Base-by-base conservation (phyloP, 345 rosid species). In the Citrus medica region DNA sequence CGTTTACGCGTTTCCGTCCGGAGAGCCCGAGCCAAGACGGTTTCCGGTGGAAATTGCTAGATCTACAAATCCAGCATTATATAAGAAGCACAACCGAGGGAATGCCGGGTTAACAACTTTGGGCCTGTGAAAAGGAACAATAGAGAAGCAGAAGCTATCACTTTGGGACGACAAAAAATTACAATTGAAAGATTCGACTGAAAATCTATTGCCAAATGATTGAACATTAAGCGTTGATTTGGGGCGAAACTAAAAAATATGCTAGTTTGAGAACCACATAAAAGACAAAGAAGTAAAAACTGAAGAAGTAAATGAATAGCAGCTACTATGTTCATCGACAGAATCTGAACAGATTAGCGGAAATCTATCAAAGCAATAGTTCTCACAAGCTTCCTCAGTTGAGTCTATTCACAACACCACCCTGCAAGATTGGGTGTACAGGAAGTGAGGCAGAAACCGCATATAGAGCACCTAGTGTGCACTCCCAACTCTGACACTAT, bases 341-440 rank as follows among this genome's bases (percentile, higher is more conserved):
- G 65, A 76, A 78, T 35, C 33, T n/a, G 69, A 78, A 70, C 70
- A 61, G 67, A 60, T 35, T 37, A 2, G 61, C 19, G 24, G 59
- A 69, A 60, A 76, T 59, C 61, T 68, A 69, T 24, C 71, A 73
- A 40, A 48, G 60, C 70, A 78, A 71, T 55, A 30, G 60, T 73
- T 68, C 37, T 33, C 59, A 38, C 82, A 81, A 71, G 58, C 79
- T 78, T 79, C 37, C 25, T 30, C 35, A 71, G 35, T 73, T 58
- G 71, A 69, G 53, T 79, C 70, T 77, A 82, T 80, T 76, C 82
- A 80, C 84, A 65, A 55, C 32, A 72, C 38, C 59, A 72, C 48
- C 64, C 78, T 33, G 80, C 75, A 58, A 63, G 53, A 55, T 83
- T 76, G 28, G 40, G 40, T 30, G 70, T 13, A 25, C 46, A 53